Evolutionary conservation across 345 rosid genomes (phyloP).

Genomic region (Triadica sebifera): DNA sequence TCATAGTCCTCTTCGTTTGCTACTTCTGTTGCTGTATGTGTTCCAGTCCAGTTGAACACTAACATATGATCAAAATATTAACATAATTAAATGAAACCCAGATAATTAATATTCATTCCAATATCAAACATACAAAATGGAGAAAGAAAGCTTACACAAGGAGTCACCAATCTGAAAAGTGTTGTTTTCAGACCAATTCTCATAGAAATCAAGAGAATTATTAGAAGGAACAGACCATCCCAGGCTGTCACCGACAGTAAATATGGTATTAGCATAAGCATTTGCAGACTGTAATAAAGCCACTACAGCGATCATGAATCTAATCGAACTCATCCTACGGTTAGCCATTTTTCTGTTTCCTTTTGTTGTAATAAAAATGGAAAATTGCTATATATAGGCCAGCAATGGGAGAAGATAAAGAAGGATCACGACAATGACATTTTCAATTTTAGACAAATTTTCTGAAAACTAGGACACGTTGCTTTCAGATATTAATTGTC

Average conservation of each 20-base stretch:
- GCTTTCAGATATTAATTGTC: no score
- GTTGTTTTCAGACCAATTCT: not conserved
- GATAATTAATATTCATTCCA: no score
- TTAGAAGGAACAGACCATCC: not conserved
- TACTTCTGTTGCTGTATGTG: slow-evolving; percentile 19
- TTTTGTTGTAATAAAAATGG: no score
- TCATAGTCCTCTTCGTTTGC: slow-evolving; percentile 16
- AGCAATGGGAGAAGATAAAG: no score
- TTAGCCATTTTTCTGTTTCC: not conserved
- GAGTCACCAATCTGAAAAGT: slow-evolving; percentile 1
- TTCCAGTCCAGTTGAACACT: slow-evolving; percentile 29
- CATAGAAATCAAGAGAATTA: not conserved
- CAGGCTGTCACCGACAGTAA: not conserved
- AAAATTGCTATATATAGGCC: no score
- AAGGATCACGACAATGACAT: no score
- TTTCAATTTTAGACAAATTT: no score
- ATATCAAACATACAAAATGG: not conserved
- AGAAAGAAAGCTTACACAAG: not conserved
- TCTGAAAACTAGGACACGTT: no score
- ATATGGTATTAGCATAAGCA: not conserved
- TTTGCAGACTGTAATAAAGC: not conserved
- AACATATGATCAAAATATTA: no score
- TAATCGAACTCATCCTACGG: not conserved
- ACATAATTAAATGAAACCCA: no score
- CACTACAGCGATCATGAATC: not conserved